These are phyloP conservation scores for Pleurotus ostreatus DNA, from an alignment of 768 basidiomycete species.

Conservation along the genomic window DNA sequence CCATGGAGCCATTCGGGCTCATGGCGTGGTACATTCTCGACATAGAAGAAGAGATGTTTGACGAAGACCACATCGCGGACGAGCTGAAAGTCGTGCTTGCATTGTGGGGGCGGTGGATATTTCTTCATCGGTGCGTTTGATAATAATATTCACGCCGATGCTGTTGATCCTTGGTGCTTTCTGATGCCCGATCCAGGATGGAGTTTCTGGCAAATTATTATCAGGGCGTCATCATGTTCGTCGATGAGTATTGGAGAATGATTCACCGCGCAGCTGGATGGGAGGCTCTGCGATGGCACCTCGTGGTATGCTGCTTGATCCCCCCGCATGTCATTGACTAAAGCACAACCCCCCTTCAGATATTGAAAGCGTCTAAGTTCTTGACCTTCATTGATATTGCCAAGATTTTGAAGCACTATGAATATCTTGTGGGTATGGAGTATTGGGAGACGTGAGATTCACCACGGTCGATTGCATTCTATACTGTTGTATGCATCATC, in stretches of 20 bases:
- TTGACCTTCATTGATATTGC: conserved; percentile 48
- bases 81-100: conserved; percentile 80
- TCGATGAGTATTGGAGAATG: conserved; percentile 59
- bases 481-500: no score
- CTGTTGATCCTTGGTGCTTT: not conserved
- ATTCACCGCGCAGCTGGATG: conserved; percentile 71
- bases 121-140: conserved; percentile 46
- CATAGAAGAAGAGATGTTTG: conserved; percentile 72
- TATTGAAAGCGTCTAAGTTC: conserved; percentile 51
- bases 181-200: conserved; percentile 30
- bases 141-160: not conserved
- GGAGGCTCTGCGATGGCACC: conserved; percentile 56
- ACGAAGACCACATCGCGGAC: conserved; percentile 64
- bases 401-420: conserved; percentile 49
- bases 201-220: conserved; percentile 53
- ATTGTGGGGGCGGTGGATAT: conserved; percentile 74
- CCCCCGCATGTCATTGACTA: no score
- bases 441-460: conserved; percentile 28
- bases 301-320: conserved; percentile 40
- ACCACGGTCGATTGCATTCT: no score
- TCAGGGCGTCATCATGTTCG: conserved; percentile 48
- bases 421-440: conserved; percentile 45
- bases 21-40: conserved; percentile 69
- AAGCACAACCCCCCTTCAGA: conserved; percentile 25
- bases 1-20: conserved; percentile 60